These are phyloP conservation scores for Protostelium mycophagum DNA, from an alignment of 78 protist genomes.

Conservation along the genomic window DNA sequence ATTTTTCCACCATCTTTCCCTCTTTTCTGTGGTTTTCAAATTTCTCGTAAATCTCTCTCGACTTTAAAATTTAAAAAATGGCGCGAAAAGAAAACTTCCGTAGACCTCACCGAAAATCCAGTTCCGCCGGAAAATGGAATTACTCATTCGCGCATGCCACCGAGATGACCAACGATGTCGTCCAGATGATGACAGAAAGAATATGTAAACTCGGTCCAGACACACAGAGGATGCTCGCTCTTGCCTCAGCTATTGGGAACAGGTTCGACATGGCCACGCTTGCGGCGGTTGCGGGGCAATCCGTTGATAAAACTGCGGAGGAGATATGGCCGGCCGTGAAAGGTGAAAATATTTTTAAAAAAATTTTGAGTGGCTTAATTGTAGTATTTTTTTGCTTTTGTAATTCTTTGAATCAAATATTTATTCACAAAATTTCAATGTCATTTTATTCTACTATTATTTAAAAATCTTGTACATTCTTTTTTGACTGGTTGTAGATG, in stretches of 20 bases:
- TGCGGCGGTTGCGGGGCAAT: background rate
- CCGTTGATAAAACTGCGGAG: background rate
- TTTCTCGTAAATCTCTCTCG: too few relatives aligned
- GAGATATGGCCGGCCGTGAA: background rate
- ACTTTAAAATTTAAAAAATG: too few relatives aligned
- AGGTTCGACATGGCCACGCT: background rate
- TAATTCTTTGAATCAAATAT: too few relatives aligned
- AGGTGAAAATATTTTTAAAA: background rate
- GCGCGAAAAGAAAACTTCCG: background rate
- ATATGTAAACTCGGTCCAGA: background rate
- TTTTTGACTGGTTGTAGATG: background rate
- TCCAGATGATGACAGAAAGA: background rate
- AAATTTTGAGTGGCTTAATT: too few relatives aligned
- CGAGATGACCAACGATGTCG: background rate
- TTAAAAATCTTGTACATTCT: background rate
- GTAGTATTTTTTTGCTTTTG: too few relatives aligned
- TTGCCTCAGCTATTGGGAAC: background rate
- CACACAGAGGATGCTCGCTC: background rate
- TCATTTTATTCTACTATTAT: too few relatives aligned
- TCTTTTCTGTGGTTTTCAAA: too few relatives aligned
- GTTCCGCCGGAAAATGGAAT: background rate
- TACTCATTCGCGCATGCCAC: background rate
- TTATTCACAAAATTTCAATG: too few relatives aligned
- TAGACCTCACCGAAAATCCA: background rate
- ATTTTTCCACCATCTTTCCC: too few relatives aligned